Evolutionary conservation across 352 stramenopile species (phyloP).

Genomic region (Phytophthora vignae): DNA sequence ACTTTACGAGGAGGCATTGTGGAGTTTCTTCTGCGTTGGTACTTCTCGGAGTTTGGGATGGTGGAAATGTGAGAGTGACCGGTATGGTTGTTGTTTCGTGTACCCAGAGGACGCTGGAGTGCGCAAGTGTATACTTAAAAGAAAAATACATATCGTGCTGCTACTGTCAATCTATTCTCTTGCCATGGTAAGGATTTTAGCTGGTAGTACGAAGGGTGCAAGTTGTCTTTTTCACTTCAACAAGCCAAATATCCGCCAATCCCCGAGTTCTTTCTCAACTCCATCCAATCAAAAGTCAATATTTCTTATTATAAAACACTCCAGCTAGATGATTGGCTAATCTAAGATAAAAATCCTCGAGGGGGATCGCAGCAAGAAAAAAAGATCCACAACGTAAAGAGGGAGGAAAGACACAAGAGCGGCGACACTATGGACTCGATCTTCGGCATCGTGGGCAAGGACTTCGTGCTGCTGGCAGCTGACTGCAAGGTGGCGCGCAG

Average conservation of each 20-base stretch:
- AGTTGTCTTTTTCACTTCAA: background rate
- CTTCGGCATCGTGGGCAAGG: conserved; percentile 91
- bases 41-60: too few relatives aligned
- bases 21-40: too few relatives aligned
- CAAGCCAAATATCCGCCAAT: background rate
- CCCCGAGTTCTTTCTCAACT: background rate
- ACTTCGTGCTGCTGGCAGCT: conserved; percentile 92
- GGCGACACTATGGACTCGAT: conserved; percentile 78
- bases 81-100: too few relatives aligned
- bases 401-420: conserved; percentile 27
- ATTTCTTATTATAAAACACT: background rate
- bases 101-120: too few relatives aligned
- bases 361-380: conserved; percentile 16
- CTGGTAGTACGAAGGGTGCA: background rate
- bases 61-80: too few relatives aligned
- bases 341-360: background rate
- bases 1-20: too few relatives aligned
- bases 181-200: too few relatives aligned
- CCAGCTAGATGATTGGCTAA: conserved; percentile 8
- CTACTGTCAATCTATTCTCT: too few relatives aligned
- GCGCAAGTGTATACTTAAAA: too few relatives aligned
- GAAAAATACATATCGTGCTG: too few relatives aligned
- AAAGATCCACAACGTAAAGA: conserved; percentile 43
- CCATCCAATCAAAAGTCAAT: conserved; percentile 3
- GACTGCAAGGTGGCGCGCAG: conserved; percentile 92